A percentile compares a stretch with the other conserved stretches of the same genome.
These are phyloP conservation scores for Fagopyrum homotropicum DNA, from an alignment of 148 eudicot species.

Conservation along the genomic window DNA sequence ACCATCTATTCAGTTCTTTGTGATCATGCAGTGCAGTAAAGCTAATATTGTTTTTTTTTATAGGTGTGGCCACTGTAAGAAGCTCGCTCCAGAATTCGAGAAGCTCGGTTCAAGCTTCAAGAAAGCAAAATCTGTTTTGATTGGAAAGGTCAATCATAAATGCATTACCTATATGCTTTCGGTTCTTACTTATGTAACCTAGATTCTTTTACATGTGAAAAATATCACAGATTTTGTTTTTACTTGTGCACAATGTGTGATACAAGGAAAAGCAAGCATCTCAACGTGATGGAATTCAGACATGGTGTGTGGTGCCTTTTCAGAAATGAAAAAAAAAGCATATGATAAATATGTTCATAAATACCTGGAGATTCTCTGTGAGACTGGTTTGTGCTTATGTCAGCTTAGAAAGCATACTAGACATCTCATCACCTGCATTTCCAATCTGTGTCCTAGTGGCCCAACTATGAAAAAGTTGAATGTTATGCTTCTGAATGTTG, in stretches of 20 bases:
- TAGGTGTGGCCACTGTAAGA: constrained; percentile 99
- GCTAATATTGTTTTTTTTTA: not conserved
- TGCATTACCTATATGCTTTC: not conserved
- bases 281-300: not conserved
- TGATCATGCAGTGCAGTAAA: not conserved
- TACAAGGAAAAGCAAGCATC: not conserved
- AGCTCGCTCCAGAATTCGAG: constrained; percentile 93
- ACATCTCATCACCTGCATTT: constrained; percentile 1
- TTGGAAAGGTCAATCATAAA: constrained; percentile 61
- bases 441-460: not conserved
- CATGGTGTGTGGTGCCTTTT: not conserved
- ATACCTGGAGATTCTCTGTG: not conserved
- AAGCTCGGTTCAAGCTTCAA: constrained; percentile 88
- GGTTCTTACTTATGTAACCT: not conserved
- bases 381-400: not conserved
- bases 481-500: not conserved
- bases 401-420: not conserved
- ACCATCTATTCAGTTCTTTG: not conserved
- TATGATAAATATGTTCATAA: not conserved
- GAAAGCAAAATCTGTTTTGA: constrained; percentile 85
- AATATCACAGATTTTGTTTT: not conserved
- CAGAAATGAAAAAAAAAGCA: not conserved
- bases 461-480: not conserved
- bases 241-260: not conserved
- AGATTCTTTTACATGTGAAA: not conserved